Evolutionary conservation across 345 rosid species (phyloP).

Genomic region (Syzygium aromaticum): DNA sequence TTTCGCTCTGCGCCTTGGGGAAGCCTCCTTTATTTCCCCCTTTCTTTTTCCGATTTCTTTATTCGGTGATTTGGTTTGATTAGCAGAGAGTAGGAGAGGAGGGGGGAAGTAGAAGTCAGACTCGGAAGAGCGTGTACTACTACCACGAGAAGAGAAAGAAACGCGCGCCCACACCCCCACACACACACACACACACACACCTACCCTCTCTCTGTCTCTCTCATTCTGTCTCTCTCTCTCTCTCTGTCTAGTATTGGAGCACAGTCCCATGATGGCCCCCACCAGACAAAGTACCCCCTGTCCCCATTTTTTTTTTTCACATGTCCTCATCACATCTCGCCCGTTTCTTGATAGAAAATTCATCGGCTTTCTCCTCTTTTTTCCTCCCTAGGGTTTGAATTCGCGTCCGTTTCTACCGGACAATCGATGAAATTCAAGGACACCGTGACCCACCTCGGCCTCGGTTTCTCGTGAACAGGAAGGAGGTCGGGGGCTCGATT

Average conservation of each 20-base stretch:
- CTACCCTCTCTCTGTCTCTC: neutral
- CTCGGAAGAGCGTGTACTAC: neutral
- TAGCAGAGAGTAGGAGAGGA: neutral
- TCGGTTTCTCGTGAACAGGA: neutral
- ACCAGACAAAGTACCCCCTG: neutral
- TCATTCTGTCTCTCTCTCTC: neutral
- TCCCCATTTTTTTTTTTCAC: neutral
- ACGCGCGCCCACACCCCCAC: neutral
- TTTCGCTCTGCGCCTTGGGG: neutral
- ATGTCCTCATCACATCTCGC: neutral
- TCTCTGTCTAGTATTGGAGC: neutral
- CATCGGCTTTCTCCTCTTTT: neutral
- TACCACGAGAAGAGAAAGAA: neutral
- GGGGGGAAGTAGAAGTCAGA: neutral
- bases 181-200: neutral
- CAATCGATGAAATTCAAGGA: neutral
- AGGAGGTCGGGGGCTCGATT: neutral
- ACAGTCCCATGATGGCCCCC: neutral
- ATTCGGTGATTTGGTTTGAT: neutral
- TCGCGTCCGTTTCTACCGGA: neutral
- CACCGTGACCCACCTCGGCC: neutral
- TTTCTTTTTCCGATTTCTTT: neutral
- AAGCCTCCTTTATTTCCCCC: neutral
- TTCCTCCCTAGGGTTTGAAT: neutral
- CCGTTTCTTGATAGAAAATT: neutral